phyloP scores from a whole-genome alignment of 257 asterid genomes.

The Solanum gracilifrons region DNA sequence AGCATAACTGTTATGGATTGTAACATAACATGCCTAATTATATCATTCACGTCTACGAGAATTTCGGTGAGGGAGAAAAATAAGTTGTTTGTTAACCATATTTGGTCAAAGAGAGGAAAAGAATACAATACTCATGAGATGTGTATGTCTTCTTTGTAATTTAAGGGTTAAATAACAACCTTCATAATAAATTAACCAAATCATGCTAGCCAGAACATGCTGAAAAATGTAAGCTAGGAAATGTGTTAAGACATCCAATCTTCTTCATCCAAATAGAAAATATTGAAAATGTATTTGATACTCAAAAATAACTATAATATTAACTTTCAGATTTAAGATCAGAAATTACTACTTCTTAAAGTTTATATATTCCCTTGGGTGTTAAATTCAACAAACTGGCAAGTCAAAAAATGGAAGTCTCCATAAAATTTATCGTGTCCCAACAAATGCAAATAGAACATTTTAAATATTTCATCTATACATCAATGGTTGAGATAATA shows the following conservation, averaged over 20 bases:
- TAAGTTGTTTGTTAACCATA: no score
- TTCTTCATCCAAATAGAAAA: background rate
- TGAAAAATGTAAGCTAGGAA: background rate
- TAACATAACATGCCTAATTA: no score
- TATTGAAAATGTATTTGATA: background rate
- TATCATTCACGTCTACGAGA: no score
- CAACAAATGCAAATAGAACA: no score
- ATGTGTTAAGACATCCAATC: background rate
- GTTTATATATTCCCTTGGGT: background rate
- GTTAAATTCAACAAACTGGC: background rate
- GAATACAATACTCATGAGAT: no score
- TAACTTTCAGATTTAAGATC: background rate
- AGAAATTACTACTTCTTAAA: background rate
- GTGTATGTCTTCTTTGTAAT: background rate
- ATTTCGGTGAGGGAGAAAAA: no score
- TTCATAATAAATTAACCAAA: no score
- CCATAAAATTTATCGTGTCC: background rate
- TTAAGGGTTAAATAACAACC: background rate
- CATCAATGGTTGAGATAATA: no score
- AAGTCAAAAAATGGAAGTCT: background rate
- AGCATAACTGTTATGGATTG: no score
- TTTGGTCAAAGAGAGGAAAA: no score
- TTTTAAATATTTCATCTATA: no score
- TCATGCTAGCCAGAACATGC: background rate
- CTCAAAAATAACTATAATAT: no score